Evolutionary conservation across 108 stramenopile species (phyloP).

Genomic region (Skeletonema menzelii): DNA sequence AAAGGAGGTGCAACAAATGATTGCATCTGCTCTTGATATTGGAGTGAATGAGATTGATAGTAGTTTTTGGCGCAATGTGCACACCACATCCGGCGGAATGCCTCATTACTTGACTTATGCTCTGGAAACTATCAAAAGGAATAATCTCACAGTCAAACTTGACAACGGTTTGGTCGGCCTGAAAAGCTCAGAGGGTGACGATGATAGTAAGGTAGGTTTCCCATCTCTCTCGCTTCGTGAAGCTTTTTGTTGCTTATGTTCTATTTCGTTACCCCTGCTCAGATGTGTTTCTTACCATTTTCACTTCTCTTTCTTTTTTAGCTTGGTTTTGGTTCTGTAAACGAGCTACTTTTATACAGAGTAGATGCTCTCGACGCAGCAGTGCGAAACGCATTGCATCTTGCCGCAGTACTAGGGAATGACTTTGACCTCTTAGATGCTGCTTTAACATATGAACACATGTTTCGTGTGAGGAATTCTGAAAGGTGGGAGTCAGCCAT

Average conservation of each 20-base stretch:
- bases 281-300: background rate
- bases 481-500: slow-evolving; percentile 26
- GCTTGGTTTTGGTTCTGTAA: slow-evolving; percentile 35
- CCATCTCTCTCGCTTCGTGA: background rate
- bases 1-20: slow-evolving; percentile 52
- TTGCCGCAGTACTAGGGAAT: slow-evolving; percentile 63
- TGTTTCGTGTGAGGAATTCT: slow-evolving; percentile 20
- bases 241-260: background rate
- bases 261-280: background rate
- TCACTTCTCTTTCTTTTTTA: background rate
- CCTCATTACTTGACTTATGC: slow-evolving; percentile 68
- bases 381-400: slow-evolving; percentile 52
- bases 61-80: slow-evolving; percentile 46
- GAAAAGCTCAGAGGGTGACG: slow-evolving; percentile 16
- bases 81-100: slow-evolving; percentile 60
- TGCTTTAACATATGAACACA: slow-evolving; percentile 48
- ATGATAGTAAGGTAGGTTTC: slow-evolving; percentile 25
- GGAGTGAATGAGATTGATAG: slow-evolving; percentile 39
- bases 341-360: slow-evolving; percentile 60
- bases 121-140: slow-evolving; percentile 59
- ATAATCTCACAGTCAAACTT: slow-evolving; percentile 33
- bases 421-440: slow-evolving; percentile 59
- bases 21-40: slow-evolving; percentile 45
- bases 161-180: slow-evolving; percentile 43
- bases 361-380: slow-evolving; percentile 59